Evolutionary conservation across 176 grass and related monocot genomes (phyloP), one percentile per base, ranked within the genome.

Genomic region (Cymbopogon citratus): DNA sequence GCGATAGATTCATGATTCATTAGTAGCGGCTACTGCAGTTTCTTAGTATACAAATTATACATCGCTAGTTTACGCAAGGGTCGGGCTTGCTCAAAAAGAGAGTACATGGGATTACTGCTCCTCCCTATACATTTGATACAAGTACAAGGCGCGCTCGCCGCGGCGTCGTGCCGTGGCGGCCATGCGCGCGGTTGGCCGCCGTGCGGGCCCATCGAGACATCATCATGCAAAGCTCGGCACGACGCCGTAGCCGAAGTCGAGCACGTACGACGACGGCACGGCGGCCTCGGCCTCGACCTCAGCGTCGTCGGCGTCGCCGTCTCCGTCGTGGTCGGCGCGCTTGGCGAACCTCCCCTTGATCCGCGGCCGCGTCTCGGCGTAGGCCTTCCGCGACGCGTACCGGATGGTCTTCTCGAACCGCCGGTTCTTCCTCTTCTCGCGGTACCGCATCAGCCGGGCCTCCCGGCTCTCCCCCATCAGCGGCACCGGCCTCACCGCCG

Each of bases 381-480:
- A 98, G 8, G 95, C 95, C 79, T 98, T 98, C 45, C 95, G 82
- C 6, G 95, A 94, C 16, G 95, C 95, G 78, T 98, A 98, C 28
- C 92, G 87, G 71, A 98, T 95, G 29, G 88, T 98, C 88, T 98
- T 98, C 90, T 95, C 95, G 84, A 98, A 98, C 71, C 92, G 64
- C 39, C 95, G 84, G 75, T 84, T 95, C 92, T 98, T 98, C 79
- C 87, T 25, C 82, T 98, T 98, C 90, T 98, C 88, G 15, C 95
- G 69, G 85, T 98, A 98, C 16, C 95, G 73, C 95, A 93, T 95
- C 84, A 98, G 87, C 79, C 95, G 74, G 23, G 88, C 88, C 86
- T 91, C 84, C 79, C 95, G 31, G 5, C 87, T 88, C 44, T 88
- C 69, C 7, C 87, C 90, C 21, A 77, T 61, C 80, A 73, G 56